These are phyloP conservation scores for Cucumis hystrix DNA, from an alignment of 306 rosid genomes.

Conservation along the genomic window DNA sequence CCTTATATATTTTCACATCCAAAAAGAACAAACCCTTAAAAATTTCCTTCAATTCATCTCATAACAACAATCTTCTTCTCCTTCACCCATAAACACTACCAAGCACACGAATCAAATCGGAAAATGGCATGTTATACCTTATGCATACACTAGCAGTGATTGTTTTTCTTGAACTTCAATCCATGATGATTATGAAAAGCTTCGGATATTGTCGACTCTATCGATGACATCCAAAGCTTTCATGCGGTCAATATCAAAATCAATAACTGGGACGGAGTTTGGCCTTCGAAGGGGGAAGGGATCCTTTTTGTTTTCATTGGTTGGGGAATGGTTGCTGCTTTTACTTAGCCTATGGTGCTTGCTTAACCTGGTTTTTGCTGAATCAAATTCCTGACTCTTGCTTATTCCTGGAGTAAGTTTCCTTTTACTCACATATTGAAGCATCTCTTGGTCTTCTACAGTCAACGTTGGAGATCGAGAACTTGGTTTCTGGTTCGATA, in stretches of 20 bases:
- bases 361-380: conserved; percentile 51
- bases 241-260: conserved; percentile 56
- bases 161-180: neutral
- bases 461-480: conserved; percentile 56
- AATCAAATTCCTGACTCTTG: conserved; percentile 87
- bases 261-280: conserved; percentile 61
- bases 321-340: conserved; percentile 87
- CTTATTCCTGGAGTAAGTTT: conserved; percentile 85
- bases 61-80: neutral
- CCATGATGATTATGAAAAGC: conserved; percentile 9
- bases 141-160: neutral
- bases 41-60: neutral
- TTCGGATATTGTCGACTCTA: conserved; percentile 67
- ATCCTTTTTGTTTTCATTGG: conserved; percentile 36
- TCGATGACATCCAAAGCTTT: conserved; percentile 79
- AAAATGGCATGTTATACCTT: neutral
- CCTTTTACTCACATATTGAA: conserved; percentile 62
- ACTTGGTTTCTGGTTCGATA: conserved; percentile 28
- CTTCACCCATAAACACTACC: neutral
- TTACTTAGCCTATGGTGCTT: conserved; percentile 76
- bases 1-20: conserved; percentile 8
- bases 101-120: neutral
- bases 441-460: conserved; percentile 88
- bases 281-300: conserved; percentile 48
- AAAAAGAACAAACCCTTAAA: neutral